phyloP scores from a whole-genome alignment of 1,284 basidiomycete genomes.

The Agroathelia rolfsii region DNA sequence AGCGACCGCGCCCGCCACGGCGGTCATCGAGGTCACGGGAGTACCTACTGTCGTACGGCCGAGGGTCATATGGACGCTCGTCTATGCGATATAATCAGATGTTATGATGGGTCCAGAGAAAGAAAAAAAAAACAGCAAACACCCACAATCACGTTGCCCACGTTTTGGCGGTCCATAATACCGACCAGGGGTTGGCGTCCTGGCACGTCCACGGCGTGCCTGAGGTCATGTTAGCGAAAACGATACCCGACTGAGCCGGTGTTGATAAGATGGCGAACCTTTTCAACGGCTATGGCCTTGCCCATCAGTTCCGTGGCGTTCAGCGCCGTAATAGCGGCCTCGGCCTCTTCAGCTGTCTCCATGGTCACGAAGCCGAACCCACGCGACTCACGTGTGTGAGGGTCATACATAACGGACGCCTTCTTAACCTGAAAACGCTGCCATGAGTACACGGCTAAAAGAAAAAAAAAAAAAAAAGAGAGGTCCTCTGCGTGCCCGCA shows the following conservation, averaged over 20 bases:
- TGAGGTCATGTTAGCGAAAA: constrained; percentile 20
- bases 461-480: constrained; percentile 2
- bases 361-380: constrained; percentile 98
- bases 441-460: not conserved
- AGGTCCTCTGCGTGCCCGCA: too few species aligned
- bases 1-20: constrained; percentile 27
- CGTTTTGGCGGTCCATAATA: constrained; percentile 91
- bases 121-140: constrained; percentile 9
- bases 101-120: constrained; percentile 4
- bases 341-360: constrained; percentile 80
- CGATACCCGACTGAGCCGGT: too few species aligned
- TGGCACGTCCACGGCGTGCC: constrained; percentile 89
- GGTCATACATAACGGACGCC: constrained; percentile 94
- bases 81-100: constrained; percentile 25
- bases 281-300: constrained; percentile 80
- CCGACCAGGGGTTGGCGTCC: constrained; percentile 90
- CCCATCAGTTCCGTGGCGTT: constrained; percentile 81
- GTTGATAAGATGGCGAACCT: constrained; percentile 39
- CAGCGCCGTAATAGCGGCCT: constrained; percentile 78
- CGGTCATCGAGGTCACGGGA: constrained; percentile 53
- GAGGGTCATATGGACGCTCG: constrained; percentile 71
- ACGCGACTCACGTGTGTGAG: constrained; percentile 91
- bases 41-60: constrained; percentile 74
- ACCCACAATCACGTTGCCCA: constrained; percentile 46
- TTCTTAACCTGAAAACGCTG: constrained; percentile 56